Evolutionary conservation across 129 eudicot genomes (phyloP).

Genomic region (Escallonia rubra): DNA sequence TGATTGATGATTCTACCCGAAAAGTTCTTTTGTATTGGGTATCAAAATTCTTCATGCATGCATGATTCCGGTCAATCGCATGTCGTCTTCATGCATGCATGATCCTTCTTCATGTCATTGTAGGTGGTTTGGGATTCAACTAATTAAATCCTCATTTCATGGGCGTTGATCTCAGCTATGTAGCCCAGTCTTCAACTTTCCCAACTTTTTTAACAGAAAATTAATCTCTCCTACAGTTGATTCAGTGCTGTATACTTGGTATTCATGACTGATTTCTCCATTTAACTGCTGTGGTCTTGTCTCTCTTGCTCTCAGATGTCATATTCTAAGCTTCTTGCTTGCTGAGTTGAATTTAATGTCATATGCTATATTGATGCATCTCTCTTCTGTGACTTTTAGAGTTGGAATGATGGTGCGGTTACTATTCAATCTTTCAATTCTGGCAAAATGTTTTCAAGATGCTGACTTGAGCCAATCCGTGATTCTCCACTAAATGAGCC

Average conservation of each 20-base stretch:
- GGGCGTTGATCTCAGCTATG: conserved; percentile 98
- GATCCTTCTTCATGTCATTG: conserved; percentile 9
- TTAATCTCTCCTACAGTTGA: too few relatives aligned
- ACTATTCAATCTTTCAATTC: conserved; percentile 87
- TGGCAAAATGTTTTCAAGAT: conserved; percentile 62
- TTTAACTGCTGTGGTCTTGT: too few relatives aligned
- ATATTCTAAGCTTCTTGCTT: neutral
- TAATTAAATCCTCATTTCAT: conserved; percentile 86
- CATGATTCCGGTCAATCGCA: neutral
- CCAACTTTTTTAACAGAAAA: too few relatives aligned
- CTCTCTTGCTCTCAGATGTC: too few relatives aligned
- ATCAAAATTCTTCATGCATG: too few relatives aligned
- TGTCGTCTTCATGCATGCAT: conserved; percentile 7
- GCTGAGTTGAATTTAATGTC: neutral
- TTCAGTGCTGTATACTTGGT: too few relatives aligned
- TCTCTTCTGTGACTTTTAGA: conserved; percentile 64
- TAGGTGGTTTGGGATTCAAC: conserved; percentile 98
- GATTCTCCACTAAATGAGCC: conserved; percentile 87
- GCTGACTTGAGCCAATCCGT: conserved; percentile 62
- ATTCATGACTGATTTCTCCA: too few relatives aligned
- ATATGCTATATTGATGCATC: neutral
- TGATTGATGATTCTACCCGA: too few relatives aligned
- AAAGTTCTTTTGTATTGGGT: too few relatives aligned
- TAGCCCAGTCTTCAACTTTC: neutral
- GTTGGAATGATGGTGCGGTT: conserved; percentile 99